phyloP scores from a whole-genome alignment of 352 stramenopile genomes.

The Globisporangium paddicum region DNA sequence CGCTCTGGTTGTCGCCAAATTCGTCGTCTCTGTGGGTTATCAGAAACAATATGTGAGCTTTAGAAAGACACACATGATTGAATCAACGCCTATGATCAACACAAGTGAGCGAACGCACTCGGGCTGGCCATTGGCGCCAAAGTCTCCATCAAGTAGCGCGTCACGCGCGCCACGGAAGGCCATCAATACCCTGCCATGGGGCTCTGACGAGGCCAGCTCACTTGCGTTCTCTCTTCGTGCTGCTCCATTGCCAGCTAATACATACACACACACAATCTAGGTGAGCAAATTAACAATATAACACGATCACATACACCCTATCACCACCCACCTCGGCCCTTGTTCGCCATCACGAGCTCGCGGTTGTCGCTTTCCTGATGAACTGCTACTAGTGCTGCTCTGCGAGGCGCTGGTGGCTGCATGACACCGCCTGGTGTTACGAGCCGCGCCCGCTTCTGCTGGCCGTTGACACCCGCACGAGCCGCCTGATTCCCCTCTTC shows the following conservation, averaged over 20 bases:
- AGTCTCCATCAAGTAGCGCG: conserved; percentile 6
- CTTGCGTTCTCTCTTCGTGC: neutral
- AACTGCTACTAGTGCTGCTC: neutral
- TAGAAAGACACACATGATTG: too few species aligned
- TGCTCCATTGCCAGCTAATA: neutral
- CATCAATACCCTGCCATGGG: neutral
- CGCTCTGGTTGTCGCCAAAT: conserved; percentile 18
- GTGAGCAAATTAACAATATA: neutral
- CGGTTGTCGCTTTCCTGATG: neutral
- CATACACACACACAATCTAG: neutral
- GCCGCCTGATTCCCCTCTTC: neutral
- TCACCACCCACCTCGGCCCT: neutral
- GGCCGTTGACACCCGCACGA: neutral
- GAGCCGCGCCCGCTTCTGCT: conserved; percentile 13
- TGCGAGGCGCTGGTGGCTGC: neutral
- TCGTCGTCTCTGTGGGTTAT: conserved; percentile 5
- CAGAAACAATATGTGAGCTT: neutral
- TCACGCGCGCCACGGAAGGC: neutral
- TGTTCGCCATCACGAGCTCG: neutral
- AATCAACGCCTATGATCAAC: neutral
- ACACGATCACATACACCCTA: neutral
- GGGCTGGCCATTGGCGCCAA: neutral
- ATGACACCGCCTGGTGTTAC: neutral
- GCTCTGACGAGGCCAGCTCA: neutral
- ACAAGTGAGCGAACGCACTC: neutral